Percentiles rank a stretch among this genome's conserved stretches.
phyloP scores from a whole-genome alignment of 1,139 yeast genomes.

The Chernovozyma sophiae-reginae region DNA sequence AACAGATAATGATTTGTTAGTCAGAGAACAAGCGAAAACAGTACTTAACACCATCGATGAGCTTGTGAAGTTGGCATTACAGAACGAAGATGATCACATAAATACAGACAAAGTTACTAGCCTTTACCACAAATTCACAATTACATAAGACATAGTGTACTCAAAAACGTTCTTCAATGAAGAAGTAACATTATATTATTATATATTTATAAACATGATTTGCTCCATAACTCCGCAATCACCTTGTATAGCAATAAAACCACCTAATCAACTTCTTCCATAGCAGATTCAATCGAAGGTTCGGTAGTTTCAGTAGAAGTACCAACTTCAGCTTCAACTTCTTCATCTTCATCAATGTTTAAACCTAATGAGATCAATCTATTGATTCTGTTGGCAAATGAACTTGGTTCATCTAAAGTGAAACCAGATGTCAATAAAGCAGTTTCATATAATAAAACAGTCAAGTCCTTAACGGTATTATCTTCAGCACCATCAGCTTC shows the following conservation, averaged over 20 bases:
- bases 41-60: conserved; percentile 45
- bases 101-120: background rate
- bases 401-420: conserved; percentile 96
- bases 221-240: background rate
- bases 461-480: conserved; percentile 96
- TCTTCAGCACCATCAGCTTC: conserved; percentile 97
- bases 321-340: conserved; percentile 41
- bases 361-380: conserved; percentile 97
- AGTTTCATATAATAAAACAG: conserved; percentile 94
- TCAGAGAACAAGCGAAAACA: conserved; percentile 52
- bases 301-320: conserved; percentile 55
- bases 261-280: conserved; percentile 96
- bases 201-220: background rate
- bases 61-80: conserved; percentile 14
- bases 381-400: conserved; percentile 97
- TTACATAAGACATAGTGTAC: no score
- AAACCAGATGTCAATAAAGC: conserved; percentile 98
- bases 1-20: conserved; percentile 54
- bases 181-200: background rate
- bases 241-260: background rate
- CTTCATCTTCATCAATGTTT: conserved; percentile 91
- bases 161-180: no score
- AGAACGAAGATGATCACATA: background rate
- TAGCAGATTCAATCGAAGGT: conserved; percentile 82
- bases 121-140: no score